phyloP scores from a whole-genome alignment of 2,329 filamentous ascomycete genomes.

The Ophiostoma populinum region DNA sequence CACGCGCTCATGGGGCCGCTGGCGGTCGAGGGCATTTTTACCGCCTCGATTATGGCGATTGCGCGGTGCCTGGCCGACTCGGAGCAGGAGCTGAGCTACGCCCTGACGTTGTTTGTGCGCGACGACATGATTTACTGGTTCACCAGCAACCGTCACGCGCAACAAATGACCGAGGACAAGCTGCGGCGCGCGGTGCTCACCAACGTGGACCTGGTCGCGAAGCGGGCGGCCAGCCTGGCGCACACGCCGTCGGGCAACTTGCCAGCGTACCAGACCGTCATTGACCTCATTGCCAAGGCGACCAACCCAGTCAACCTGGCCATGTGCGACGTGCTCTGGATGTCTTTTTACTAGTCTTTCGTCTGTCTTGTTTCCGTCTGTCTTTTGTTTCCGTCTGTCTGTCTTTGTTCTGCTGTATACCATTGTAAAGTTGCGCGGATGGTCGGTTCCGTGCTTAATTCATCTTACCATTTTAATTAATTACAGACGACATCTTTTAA shows the following conservation, averaged over 20 bases:
- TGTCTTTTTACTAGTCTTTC: constrained; percentile 61
- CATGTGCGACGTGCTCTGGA: constrained; percentile 86
- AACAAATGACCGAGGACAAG: constrained; percentile 41
- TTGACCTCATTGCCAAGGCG: constrained; percentile 82
- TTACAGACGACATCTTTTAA: too few relatives aligned
- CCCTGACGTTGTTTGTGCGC: constrained; percentile 82
- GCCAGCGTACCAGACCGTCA: constrained; percentile 91
- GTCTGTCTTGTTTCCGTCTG: background rate
- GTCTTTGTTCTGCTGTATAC: background rate
- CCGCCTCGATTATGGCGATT: constrained; percentile 90
- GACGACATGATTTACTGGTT: constrained; percentile 99
- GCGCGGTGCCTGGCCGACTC: constrained; percentile 85
- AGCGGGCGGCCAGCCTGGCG: constrained; percentile 71
- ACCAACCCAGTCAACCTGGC: constrained; percentile 83
- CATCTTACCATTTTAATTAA: too few relatives aligned
- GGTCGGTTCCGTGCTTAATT: too few relatives aligned
- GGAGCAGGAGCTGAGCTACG: constrained; percentile 80
- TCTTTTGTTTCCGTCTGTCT: background rate
- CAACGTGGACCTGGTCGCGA: constrained; percentile 85
- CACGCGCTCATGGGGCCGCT: constrained; percentile 93
- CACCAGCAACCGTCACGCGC: constrained; percentile 53
- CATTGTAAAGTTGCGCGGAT: too few relatives aligned
- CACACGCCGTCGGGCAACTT: constrained; percentile 62
- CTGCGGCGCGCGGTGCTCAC: constrained; percentile 44
- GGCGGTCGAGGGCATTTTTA: constrained; percentile 89